These are phyloP conservation scores for Pythium sukuiense DNA, from an alignment of 352 stramenopile genomes.

Conservation along the genomic window DNA sequence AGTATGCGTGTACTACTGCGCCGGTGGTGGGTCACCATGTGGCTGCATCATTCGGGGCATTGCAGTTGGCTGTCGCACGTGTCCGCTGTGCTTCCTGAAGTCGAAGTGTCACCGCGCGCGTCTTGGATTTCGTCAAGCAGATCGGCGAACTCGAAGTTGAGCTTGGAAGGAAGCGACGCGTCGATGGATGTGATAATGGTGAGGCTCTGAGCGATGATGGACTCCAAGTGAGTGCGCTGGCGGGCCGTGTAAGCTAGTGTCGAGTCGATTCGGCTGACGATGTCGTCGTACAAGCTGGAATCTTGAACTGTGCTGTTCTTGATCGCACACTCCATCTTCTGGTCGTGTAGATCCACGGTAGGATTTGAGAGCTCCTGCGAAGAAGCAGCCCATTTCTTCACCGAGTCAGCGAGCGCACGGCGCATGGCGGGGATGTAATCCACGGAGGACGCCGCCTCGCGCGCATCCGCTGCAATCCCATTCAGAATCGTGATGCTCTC, in stretches of 20 bases:
- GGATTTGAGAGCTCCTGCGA: not conserved
- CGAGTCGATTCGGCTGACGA: not conserved
- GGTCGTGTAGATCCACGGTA: not conserved
- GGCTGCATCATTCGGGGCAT: not conserved
- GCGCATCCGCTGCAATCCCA: not conserved
- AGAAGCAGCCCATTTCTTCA: not conserved
- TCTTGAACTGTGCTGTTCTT: not conserved
- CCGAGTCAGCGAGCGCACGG: not conserved
- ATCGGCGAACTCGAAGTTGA: not conserved
- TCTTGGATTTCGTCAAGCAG: not conserved
- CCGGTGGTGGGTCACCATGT: too few species aligned
- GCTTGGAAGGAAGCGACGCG: not conserved
- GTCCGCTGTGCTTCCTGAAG: too few species aligned
- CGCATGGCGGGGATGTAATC: not conserved
- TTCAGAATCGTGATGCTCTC: not conserved
- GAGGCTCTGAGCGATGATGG: not conserved
- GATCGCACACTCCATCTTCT: not conserved
- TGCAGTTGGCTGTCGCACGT: not conserved
- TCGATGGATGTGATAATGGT: not conserved
- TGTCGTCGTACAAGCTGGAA: not conserved
- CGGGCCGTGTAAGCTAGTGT: not conserved
- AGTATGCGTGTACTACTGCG: too few species aligned
- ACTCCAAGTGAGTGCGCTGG: not conserved
- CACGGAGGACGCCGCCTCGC: not conserved
- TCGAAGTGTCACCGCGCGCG: not conserved